phyloP scores from a whole-genome alignment of 805 yeast genomes.

The Schwanniomyces sp. region DNA sequence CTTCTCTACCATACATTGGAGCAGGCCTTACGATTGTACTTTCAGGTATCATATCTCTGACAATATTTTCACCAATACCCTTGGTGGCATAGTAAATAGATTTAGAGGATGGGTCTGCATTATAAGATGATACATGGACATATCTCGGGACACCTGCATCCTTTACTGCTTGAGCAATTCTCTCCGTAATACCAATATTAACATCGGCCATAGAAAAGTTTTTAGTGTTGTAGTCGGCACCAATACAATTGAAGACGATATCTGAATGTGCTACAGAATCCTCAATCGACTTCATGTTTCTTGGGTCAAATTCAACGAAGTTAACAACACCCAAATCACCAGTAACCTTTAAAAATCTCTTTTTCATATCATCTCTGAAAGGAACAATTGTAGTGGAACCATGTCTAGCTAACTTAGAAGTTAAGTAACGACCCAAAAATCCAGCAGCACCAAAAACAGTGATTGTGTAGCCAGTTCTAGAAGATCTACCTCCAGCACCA shows the following conservation, averaged over 20 bases:
- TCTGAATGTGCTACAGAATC: conserved; percentile 79
- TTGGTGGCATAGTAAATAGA: conserved; percentile 78
- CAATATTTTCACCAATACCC: conserved; percentile 74
- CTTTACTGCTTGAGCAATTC: conserved; percentile 72
- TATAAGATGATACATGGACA: conserved; percentile 77
- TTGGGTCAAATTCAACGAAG: conserved; percentile 77
- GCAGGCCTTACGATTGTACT: conserved; percentile 85
- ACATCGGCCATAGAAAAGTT: conserved; percentile 82
- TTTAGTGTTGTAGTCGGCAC: conserved; percentile 74
- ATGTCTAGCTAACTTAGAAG: conserved; percentile 73
- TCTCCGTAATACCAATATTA: conserved; percentile 73
- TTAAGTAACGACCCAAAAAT: conserved; percentile 70
- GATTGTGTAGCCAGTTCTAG: conserved; percentile 85
- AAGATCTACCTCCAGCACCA: conserved; percentile 81
- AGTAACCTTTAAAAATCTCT: conserved; percentile 73
- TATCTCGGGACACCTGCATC: conserved; percentile 72
- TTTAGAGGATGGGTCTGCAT: conserved; percentile 65
- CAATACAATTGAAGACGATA: conserved; percentile 77
- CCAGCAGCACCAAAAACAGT: conserved; percentile 87
- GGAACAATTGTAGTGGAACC: conserved; percentile 80
- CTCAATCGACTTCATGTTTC: conserved; percentile 74
- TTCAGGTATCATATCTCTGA: conserved; percentile 65
- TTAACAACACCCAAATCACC: conserved; percentile 90
- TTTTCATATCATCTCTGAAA: conserved; percentile 76
- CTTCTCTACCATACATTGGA: conserved; percentile 75